Conservation (phyloP, 1,284 basidiomycete species). For the Porogramme epimiltina region DNA sequence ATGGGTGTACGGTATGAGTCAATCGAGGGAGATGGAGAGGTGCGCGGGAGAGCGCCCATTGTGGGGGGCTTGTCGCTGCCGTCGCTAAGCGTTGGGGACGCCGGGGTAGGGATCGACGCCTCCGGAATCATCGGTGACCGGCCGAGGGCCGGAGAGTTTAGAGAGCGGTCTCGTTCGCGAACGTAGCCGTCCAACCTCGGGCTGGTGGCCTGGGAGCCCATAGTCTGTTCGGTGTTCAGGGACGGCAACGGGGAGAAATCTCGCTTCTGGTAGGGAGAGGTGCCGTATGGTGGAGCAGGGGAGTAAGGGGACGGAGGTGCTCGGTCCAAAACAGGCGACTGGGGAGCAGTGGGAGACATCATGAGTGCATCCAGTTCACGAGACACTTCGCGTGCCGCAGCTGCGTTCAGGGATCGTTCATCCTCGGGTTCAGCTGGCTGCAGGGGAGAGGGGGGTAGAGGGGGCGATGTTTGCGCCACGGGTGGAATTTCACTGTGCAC, state of each 20-base stretch:
- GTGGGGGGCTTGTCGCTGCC: conserved; percentile 15
- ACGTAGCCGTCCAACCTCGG: conserved; percentile 23
- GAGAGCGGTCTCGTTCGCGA: conserved; percentile 22
- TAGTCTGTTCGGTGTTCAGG: conserved; percentile 4
- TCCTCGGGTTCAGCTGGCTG: conserved; percentile 25
- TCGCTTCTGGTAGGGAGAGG: conserved; percentile 17
- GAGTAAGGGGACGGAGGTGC: conserved; percentile 16
- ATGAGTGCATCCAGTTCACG: conserved; percentile 61
- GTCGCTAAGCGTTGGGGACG: conserved; percentile 13
- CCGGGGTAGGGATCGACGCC: conserved; percentile 6
- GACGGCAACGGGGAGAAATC: conserved; percentile 17
- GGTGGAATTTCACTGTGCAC: neutral
- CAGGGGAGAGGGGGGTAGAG: neutral
- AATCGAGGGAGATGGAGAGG: conserved; percentile 27
- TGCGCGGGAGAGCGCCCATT: conserved; percentile 4
- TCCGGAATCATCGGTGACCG: neutral
- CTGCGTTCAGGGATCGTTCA: conserved; percentile 52
- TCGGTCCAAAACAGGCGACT: neutral
- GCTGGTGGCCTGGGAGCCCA: conserved; percentile 11
- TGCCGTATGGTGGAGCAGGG: conserved; percentile 16
- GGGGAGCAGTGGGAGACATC: conserved; percentile 32
- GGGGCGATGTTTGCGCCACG: neutral
- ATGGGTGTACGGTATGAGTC: conserved; percentile 40
- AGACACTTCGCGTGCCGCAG: conserved; percentile 67
- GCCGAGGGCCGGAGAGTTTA: conserved; percentile 10